Evolutionary conservation across 164 flowering plant species (phyloP), one percentile per base, ranked within the genome.

Genomic region (Warburgia ugandensis): DNA sequence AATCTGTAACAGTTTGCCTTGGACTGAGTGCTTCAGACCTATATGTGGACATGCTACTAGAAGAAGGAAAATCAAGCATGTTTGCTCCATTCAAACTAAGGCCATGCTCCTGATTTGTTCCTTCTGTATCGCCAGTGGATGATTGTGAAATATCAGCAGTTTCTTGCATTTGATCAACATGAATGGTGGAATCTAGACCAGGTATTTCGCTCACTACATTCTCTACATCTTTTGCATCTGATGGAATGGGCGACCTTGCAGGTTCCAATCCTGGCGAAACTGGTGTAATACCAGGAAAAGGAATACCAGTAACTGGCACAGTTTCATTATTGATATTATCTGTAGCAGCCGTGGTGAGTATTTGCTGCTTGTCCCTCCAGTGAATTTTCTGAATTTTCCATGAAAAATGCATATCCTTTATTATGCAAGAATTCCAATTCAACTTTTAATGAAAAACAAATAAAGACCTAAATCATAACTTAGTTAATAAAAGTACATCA

Each of bases 21-120:
- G 89, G 80, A 57, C 96, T 81, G 29, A 73, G 77, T 60, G 83
- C 95, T 66, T 83, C 96, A 28, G 90, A 87, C 66, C 67, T 74
- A 59, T 86, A 91, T n/a, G 69, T 68, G 50, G 87, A 77, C 48
- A 69, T 31, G 27, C 48, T 36, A 22, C 28, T 54, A 22, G 57
- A 45, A 25, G 59, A 48, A 50, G 52, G 46, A 33, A 40, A 21
- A 35, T 60, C 65, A n/a, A 38, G 45, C 10, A 26, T n/a, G 26
- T 41, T 32, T 23, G 36, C 54, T 11, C 27, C 19, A 19, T 43
- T 51, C 28, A 41, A 32, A 55, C 62, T 47, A 28, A 55, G 21
- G 41, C 23, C 67, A 53, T 71, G 79, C 43, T 81, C 94, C 62
- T 76, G 78, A 61, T 65, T 69, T 40, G 55, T 61, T 46, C 67